Percentiles rank a stretch among this genome's conserved stretches.
Conservation (phyloP, 768 basidiomycete species). For the Pleurotus sapidus region DNA sequence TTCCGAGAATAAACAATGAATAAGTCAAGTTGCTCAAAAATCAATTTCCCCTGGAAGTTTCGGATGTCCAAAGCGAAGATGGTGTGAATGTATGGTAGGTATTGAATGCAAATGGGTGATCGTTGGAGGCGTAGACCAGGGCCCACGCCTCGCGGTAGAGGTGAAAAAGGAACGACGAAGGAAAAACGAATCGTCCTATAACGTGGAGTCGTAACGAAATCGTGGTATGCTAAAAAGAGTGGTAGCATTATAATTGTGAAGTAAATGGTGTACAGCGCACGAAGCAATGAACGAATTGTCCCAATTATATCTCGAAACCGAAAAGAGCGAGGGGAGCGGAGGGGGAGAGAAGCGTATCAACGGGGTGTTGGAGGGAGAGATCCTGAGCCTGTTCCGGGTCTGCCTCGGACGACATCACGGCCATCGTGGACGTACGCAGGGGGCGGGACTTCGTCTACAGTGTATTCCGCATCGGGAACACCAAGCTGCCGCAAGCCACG, state of each 20-base stretch:
- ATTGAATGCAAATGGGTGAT: too few relatives aligned
- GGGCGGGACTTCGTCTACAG: neutral
- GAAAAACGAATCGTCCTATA: too few relatives aligned
- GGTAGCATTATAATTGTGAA: neutral
- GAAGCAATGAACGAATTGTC: neutral
- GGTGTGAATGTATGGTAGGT: too few relatives aligned
- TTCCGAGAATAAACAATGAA: too few relatives aligned
- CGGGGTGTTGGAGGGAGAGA: neutral
- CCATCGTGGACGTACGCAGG: slow-evolving; percentile 4
- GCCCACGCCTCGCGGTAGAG: too few relatives aligned
- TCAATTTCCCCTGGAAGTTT: too few relatives aligned
- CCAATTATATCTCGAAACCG: neutral
- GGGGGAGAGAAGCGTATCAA: neutral
- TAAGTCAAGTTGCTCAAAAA: too few relatives aligned
- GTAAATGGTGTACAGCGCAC: neutral
- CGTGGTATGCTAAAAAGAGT: neutral
- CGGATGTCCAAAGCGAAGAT: too few relatives aligned
- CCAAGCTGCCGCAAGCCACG: neutral
- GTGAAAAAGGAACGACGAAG: too few relatives aligned
- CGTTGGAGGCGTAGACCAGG: too few relatives aligned
- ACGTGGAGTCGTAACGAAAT: neutral
- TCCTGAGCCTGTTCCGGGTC: neutral
- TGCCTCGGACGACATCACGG: neutral
- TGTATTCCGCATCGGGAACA: neutral
- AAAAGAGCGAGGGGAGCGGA: neutral